A percentile compares a stretch with the other conserved stretches of the same genome.
Evolutionary conservation across 108 stramenopile genomes (phyloP).

Genomic region (Poteriospumella lacustris): DNA sequence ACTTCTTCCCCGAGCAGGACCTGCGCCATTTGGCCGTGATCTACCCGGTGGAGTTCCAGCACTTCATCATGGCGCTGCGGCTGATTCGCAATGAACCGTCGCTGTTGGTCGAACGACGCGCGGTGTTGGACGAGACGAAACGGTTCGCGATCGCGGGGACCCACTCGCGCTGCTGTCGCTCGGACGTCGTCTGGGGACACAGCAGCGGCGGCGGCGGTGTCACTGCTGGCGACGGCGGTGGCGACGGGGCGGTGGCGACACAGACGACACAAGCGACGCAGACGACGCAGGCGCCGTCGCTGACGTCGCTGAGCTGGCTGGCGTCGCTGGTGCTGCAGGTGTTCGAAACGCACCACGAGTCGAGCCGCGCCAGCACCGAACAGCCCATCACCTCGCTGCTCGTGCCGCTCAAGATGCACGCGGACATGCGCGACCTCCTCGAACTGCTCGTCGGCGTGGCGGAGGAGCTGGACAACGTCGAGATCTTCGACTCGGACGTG

Average conservation of each 20-base stretch:
- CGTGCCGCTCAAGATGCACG: neutral
- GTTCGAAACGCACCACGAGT: too few species aligned
- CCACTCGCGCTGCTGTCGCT: too few species aligned
- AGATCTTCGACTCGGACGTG: constrained; percentile 14
- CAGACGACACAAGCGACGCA: too few species aligned
- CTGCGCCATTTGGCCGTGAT: neutral
- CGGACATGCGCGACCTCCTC: neutral
- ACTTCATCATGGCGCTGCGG: neutral
- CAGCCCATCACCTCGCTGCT: neutral
- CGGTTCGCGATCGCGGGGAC: neutral
- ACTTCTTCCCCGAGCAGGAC: neutral
- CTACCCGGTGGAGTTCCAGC: neutral
- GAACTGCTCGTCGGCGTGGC: neutral
- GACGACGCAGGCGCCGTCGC: too few species aligned
- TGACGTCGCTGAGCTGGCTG: too few species aligned
- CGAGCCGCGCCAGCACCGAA: too few species aligned
- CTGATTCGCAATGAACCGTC: neutral
- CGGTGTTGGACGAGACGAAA: neutral
- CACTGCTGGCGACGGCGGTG: too few species aligned
- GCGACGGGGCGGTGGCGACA: too few species aligned
- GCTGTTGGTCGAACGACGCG: too few species aligned
- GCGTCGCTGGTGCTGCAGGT: too few species aligned
- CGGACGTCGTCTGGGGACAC: too few species aligned
- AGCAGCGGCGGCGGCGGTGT: too few species aligned
- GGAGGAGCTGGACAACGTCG: neutral